A percentile compares a stretch with the other conserved stretches of the same genome.
Evolutionary conservation across 2,329 filamentous ascomycete species (phyloP).

Genomic region (Hansfordia pulvinata): DNA sequence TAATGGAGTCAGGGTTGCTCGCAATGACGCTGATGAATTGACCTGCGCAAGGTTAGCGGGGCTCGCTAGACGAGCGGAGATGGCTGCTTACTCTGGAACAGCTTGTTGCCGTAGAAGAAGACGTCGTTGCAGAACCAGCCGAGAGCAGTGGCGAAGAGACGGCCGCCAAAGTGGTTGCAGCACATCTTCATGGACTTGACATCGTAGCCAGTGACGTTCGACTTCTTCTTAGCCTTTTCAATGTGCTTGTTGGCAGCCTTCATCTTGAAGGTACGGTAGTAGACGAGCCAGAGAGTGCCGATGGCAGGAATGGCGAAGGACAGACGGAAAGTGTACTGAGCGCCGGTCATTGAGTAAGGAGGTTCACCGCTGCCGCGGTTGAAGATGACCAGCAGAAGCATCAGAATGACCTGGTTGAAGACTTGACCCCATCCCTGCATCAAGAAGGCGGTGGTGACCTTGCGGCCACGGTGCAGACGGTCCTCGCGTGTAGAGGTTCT

Average conservation of each 20-base stretch:
- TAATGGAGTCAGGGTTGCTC: constrained; percentile 53
- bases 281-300: constrained; percentile 87
- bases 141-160: constrained; percentile 73
- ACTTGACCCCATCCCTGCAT: constrained; percentile 99
- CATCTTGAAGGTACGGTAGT: constrained; percentile 96
- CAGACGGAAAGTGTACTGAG: constrained; percentile 83
- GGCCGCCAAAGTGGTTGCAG: constrained; percentile 71
- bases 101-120: constrained; percentile 99
- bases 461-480: constrained; percentile 86
- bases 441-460: constrained; percentile 89
- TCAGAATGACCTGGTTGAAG: constrained; percentile 82
- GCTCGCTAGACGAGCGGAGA: no score
- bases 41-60: constrained; percentile 11
- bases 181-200: constrained; percentile 68
- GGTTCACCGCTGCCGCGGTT: constrained; percentile 64
- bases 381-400: constrained; percentile 77
- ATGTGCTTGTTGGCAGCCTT: constrained; percentile 75
- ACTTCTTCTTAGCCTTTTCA: constrained; percentile 69
- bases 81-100: constrained; percentile 56
- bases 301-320: constrained; percentile 86
- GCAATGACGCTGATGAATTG: constrained; percentile 80
- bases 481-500: constrained; percentile 85
- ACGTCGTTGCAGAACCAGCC: constrained; percentile 95
- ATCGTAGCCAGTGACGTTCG: constrained; percentile 85
- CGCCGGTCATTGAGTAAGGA: constrained; percentile 64